phyloP scores from a whole-genome alignment of 1,139 yeast genomes.

The Taphrina pruni region DNA sequence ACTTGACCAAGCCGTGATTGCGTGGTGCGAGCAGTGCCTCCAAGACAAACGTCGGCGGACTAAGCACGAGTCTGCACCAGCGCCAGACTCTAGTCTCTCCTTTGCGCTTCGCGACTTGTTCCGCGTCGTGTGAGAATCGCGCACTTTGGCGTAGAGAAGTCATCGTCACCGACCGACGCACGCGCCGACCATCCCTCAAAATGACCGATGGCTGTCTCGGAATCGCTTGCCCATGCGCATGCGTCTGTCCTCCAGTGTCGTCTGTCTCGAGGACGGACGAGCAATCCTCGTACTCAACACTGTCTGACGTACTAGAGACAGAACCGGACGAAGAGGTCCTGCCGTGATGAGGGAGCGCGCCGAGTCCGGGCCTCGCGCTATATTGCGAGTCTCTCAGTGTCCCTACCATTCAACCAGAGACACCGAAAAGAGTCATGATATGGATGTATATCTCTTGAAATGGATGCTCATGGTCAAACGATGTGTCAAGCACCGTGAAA shows the following conservation, averaged over 20 bases:
- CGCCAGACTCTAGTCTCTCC: neutral
- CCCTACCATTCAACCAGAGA: neutral
- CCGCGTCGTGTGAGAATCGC: neutral
- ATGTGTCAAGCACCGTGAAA: neutral
- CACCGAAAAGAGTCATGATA: neutral
- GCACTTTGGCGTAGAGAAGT: conserved; percentile 22
- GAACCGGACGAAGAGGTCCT: neutral
- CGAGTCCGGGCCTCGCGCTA: neutral
- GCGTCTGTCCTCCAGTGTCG: neutral
- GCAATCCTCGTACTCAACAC: conserved; percentile 15
- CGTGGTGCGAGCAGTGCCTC: conserved; percentile 7
- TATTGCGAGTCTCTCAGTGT: neutral
- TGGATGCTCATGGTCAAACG: no score
- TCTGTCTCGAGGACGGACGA: neutral
- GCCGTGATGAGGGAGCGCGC: neutral
- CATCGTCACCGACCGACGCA: conserved; percentile 37
- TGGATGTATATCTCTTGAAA: neutral
- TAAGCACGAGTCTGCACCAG: neutral
- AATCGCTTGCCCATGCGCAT: neutral
- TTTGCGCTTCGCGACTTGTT: neutral
- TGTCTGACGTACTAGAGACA: neutral
- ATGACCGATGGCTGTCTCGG: conserved; percentile 37
- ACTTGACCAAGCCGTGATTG: conserved; percentile 57
- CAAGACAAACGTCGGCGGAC: conserved; percentile 10
- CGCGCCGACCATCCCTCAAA: conserved; percentile 34